A percentile compares a stretch with the other conserved stretches of the same genome.
Evolutionary conservation across 257 asterid species (phyloP).

Genomic region (Ophiorrhiza pumila): DNA sequence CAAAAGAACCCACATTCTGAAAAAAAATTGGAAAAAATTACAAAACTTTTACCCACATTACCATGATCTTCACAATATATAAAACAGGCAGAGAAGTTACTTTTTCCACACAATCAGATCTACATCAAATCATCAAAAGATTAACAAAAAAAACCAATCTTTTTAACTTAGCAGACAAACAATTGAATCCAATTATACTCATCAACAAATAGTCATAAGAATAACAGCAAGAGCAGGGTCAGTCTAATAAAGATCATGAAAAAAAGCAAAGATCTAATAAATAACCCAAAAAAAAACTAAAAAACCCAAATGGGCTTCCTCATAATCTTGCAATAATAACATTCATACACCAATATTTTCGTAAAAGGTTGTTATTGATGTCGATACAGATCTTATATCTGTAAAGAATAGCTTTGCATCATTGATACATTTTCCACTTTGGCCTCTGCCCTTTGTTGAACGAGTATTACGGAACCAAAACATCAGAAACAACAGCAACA

Average conservation of each 20-base stretch:
- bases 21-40: no score
- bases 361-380: not conserved
- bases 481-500: no score
- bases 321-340: not conserved
- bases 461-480: no score
- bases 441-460: no score
- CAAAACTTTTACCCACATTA: not conserved
- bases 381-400: not conserved
- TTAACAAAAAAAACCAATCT: not conserved
- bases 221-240: no score
- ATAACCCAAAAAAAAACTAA: not conserved
- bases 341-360: not conserved
- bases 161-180: not conserved
- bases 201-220: not conserved
- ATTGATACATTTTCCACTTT: not conserved
- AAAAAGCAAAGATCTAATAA: constrained; percentile 2
- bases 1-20: no score
- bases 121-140: constrained; percentile 3
- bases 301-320: not conserved
- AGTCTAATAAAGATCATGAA: not conserved
- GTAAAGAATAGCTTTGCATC: not conserved
- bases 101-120: constrained; percentile 3
- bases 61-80: not conserved
- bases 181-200: not conserved
- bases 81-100: not conserved